A percentile compares a stretch with the other conserved stretches of the same genome.
These are phyloP conservation scores for Trifolium subterraneum DNA, from an alignment of 306 rosid species.

Conservation along the genomic window DNA sequence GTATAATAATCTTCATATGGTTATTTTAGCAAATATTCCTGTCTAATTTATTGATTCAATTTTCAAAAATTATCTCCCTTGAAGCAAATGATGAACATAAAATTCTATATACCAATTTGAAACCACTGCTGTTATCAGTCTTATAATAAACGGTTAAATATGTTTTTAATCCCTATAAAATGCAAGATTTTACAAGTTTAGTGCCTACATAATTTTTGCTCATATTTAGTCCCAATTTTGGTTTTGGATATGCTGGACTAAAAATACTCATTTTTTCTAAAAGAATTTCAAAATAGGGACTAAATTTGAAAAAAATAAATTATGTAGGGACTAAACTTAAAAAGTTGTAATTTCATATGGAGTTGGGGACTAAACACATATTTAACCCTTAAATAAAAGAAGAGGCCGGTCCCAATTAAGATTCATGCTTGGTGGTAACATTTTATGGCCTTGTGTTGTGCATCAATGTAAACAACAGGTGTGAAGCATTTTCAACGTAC, in stretches of 20 bases:
- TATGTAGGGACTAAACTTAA: background rate
- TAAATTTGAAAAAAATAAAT: background rate
- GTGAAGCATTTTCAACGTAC: conserved; percentile 90
- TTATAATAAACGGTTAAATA: background rate
- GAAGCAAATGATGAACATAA: conserved; percentile 7
- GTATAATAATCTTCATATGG: conserved; percentile 8
- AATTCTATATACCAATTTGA: conserved; percentile 19
- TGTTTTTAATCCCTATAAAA: background rate
- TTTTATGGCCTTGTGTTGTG: conserved; percentile 38
- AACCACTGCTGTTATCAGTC: background rate
- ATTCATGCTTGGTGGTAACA: background rate
- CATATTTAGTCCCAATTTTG: background rate
- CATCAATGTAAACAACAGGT: conserved; percentile 59
- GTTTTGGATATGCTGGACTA: background rate
- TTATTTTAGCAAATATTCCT: conserved; percentile 16
- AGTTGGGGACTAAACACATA: background rate
- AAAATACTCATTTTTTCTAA: background rate
- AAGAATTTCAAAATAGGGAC: background rate
- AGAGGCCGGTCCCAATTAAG: background rate
- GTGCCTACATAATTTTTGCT: background rate
- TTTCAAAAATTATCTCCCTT: conserved; percentile 1
- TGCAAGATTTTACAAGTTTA: background rate
- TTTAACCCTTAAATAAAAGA: background rate
- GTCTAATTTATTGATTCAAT: conserved; percentile 15
- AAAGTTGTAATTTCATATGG: background rate